Conservation (phyloP, 2,329 filamentous ascomycete genomes). For the Teratosphaeria viscida region DNA sequence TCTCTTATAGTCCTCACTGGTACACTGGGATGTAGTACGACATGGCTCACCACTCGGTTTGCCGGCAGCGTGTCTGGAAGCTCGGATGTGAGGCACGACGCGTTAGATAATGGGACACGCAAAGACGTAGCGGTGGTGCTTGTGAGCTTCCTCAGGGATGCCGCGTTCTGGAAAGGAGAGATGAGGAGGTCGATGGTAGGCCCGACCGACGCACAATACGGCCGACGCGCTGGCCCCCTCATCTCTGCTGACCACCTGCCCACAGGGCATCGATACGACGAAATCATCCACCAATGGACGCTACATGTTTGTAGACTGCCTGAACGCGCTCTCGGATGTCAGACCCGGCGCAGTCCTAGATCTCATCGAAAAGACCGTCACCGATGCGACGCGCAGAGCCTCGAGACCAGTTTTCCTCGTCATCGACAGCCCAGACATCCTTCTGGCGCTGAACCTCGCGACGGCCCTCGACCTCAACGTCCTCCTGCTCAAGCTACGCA, state of each 20-base stretch:
- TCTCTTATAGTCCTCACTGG: conserved; percentile 58
- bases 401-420: conserved; percentile 26
- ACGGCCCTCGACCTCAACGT: conserved; percentile 20
- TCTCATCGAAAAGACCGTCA: conserved; percentile 4
- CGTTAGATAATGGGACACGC: conserved; percentile 17
- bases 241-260: not conserved
- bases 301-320: conserved; percentile 67
- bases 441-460: conserved; percentile 27
- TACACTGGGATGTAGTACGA: conserved; percentile 43
- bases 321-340: conserved; percentile 26
- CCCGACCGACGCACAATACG: not conserved
- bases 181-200: conserved; percentile 23
- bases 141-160: conserved; percentile 72
- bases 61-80: conserved; percentile 35
- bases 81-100: conserved; percentile 3
- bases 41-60: conserved; percentile 47
- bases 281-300: conserved; percentile 45
- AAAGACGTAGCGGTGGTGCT: conserved; percentile 48
- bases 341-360: conserved; percentile 1
- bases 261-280: conserved; percentile 60
- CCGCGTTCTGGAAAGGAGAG: conserved; percentile 67
- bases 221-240: not conserved
- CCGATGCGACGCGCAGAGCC: conserved; percentile 3
- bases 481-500: conserved; percentile 22
- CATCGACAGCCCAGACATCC: conserved; percentile 35